Conservation (phyloP, 176 grass and related monocot genomes). For the Oryza glaberrima region DNA sequence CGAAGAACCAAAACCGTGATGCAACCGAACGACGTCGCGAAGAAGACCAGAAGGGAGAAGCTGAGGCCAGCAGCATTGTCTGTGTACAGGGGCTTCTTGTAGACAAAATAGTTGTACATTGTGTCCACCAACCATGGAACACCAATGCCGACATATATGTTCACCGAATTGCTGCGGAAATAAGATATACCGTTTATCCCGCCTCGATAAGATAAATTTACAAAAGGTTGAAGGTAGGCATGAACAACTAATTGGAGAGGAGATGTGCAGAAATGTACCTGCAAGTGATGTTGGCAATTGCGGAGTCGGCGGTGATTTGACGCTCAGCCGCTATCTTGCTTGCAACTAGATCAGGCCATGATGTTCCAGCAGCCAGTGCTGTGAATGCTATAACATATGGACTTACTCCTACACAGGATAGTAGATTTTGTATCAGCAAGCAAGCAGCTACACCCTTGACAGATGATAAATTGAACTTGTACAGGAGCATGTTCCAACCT, state of each 20-base stretch:
- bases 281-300: constrained; percentile 98
- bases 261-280: constrained; percentile 48
- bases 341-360: constrained; percentile 93
- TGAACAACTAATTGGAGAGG: neutral
- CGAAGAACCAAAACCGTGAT: constrained; percentile 73
- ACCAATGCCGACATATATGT: constrained; percentile 92
- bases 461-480: constrained; percentile 25
- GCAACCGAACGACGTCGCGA: constrained; percentile 76
- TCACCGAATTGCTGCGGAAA: constrained; percentile 78
- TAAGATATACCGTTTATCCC: neutral
- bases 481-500: constrained; percentile 52
- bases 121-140: constrained; percentile 83
- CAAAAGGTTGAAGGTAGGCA: neutral
- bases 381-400: constrained; percentile 97
- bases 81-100: constrained; percentile 72
- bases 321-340: constrained; percentile 98
- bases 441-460: neutral
- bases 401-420: constrained; percentile 65
- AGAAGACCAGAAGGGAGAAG: constrained; percentile 89
- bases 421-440: constrained; percentile 29
- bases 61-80: constrained; percentile 77
- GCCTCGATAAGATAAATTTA: neutral
- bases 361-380: constrained; percentile 82
- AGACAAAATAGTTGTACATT: constrained; percentile 77
- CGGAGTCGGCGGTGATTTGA: constrained; percentile 91